Evolutionary conservation across 129 eudicot genomes (phyloP).

Genomic region (Artemisia argyi): DNA sequence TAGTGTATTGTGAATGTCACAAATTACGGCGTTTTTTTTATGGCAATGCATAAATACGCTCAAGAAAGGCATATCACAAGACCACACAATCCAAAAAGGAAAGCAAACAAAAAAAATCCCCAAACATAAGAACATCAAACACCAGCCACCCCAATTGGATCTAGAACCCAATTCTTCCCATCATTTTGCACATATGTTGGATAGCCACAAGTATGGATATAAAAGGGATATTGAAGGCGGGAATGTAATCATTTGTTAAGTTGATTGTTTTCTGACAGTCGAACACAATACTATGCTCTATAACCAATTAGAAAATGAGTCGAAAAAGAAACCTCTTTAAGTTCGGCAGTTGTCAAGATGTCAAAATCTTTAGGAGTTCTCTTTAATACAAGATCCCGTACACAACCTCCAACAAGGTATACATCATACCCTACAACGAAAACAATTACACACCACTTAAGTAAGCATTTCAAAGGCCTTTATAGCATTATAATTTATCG

Average conservation of each 20-base stretch:
- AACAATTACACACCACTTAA: constrained; percentile 1
- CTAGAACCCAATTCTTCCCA: no score
- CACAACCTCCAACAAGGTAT: constrained; percentile 68
- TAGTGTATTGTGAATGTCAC: neutral
- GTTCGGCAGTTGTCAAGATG: constrained; percentile 64
- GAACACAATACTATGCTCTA: no score
- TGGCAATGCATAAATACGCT: no score
- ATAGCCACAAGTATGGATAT: neutral
- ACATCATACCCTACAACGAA: constrained; percentile 49
- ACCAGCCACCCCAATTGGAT: no score
- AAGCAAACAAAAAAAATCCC: no score
- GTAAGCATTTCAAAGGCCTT: neutral
- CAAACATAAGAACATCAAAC: no score
- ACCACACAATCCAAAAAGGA: no score
- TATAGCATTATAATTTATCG: no score
- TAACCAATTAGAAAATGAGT: constrained; percentile 8
- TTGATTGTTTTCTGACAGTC: no score
- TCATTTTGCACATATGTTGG: no score
- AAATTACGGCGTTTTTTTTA: neutral
- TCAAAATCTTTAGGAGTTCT: constrained; percentile 66
- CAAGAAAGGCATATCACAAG: no score
- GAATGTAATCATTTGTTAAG: no score
- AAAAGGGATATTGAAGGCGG: neutral
- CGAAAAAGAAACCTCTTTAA: constrained; percentile 50
- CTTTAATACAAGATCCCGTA: constrained; percentile 54